A percentile compares a stretch with the other conserved stretches of the same genome.
phyloP scores from a whole-genome alignment of 2,329 filamentous ascomycete genomes.

The Biscogniauxia mediterranea region DNA sequence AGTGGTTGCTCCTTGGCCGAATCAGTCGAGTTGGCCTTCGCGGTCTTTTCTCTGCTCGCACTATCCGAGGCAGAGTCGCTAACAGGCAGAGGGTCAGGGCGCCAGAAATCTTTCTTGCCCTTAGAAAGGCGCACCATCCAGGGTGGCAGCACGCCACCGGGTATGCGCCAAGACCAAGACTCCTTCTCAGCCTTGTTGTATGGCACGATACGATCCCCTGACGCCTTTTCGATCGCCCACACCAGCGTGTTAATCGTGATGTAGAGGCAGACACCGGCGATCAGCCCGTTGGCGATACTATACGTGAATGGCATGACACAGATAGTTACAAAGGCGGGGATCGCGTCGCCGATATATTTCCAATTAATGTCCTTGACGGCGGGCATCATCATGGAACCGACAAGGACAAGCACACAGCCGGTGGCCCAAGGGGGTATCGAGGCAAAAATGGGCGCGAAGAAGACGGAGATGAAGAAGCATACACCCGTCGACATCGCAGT shows the following conservation, averaged over 20 bases:
- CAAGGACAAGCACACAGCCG: conserved; percentile 81
- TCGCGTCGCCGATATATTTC: conserved; percentile 78
- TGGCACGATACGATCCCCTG: conserved; percentile 69
- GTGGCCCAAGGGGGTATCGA: conserved; percentile 89
- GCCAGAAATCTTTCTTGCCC: conserved; percentile 77
- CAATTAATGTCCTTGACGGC: conserved; percentile 84
- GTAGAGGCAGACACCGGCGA: conserved; percentile 76
- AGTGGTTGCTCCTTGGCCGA: conserved; percentile 2
- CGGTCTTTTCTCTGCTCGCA: conserved; percentile 11
- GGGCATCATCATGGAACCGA: conserved; percentile 83
- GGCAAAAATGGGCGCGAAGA: conserved; percentile 88
- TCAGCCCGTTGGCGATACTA: conserved; percentile 82
- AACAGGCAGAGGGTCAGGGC: conserved; percentile 34
- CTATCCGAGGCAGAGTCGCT: conserved; percentile 21
- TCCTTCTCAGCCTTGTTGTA: conserved; percentile 75
- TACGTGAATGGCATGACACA: conserved; percentile 88
- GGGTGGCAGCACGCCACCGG: conserved; percentile 70
- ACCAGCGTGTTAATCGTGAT: conserved; percentile 70
- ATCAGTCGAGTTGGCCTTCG: conserved; percentile 11
- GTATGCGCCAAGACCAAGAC: conserved; percentile 74
- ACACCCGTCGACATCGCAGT: conserved; percentile 76
- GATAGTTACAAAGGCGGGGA: conserved; percentile 82
- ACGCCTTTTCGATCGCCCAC: conserved; percentile 65
- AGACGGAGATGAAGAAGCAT: conserved; percentile 83
- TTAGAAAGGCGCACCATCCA: conserved; percentile 64